Evolutionary conservation across 2,329 filamentous ascomycete species (phyloP), one percentile per base, ranked within the genome.

Genomic region (Lachnellula occidentalis): DNA sequence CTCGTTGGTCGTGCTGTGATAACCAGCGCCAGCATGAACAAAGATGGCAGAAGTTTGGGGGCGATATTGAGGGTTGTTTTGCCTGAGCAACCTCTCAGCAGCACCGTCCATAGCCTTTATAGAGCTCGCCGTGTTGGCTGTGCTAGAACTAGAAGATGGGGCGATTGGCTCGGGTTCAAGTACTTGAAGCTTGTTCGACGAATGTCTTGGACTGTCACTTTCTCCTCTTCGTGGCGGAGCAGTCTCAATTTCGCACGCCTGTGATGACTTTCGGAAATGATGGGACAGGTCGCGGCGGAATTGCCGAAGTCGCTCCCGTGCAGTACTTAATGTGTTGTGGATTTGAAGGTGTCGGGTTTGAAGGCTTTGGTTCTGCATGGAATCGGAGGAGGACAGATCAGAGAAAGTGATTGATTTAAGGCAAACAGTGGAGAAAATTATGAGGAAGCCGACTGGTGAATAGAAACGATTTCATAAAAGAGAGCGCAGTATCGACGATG

Each of bases 1-100:
- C 69, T 99, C 92, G 67, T 97, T 97, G 57, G 88, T 82, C 22
- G 82, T 76, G 67, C 91, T 96, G 70, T 99, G 94, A 66, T 90
- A 99, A 4, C 94, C 94, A 15, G 94, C 94, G 34, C 94, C 94
- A 37, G 92, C 94, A 71, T 99, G 94, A 45, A 99, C 86, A 70
- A 96, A 97, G 50, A 99, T 92, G 56, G 90, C 91, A 54, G 83
- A 83, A 9, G 83, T 73, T 46, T 61, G 59, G 9, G 60, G 52
- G 19, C 53, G 57, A 9, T 45, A 50, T 36, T 55, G 59, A 22
- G 53, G 45, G 24, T 54, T 54, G 19, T 43, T 59, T 45, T 55
- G 49, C 45, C 60, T 54, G 42, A 60, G 55, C 41, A 61, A 51
- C 50, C 58, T 64, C 27, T 68, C 66, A 24, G 54, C 53, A 17